A percentile compares a stretch with the other conserved stretches of the same genome.
Evolutionary conservation across 495 filamentous ascomycete genomes (phyloP).

Genomic region (Articulospora tetracladia): DNA sequence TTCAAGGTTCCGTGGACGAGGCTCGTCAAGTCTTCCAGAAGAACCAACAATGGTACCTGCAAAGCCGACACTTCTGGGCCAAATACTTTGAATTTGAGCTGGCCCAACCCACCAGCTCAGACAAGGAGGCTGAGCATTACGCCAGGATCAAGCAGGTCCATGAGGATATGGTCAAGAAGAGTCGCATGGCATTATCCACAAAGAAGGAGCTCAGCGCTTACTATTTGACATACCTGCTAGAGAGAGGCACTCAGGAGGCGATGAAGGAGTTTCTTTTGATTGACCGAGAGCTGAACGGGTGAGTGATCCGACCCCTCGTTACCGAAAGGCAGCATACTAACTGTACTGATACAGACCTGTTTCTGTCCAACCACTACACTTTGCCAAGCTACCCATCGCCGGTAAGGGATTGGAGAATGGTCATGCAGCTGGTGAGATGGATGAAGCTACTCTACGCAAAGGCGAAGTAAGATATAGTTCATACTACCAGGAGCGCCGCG

Average conservation of each 20-base stretch:
- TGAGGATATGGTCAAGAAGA: constrained; percentile 71
- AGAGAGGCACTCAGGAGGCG: constrained; percentile 75
- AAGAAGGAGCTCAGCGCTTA: constrained; percentile 74
- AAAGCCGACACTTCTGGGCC: constrained; percentile 88
- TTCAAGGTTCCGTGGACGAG: constrained; percentile 80
- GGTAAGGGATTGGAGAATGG: constrained; percentile 55
- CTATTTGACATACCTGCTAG: constrained; percentile 83
- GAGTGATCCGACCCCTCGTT: constrained; percentile 27
- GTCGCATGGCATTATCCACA: constrained; percentile 58
- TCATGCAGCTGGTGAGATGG: constrained; percentile 51
- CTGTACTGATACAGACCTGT: constrained; percentile 38
- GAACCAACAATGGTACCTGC: constrained; percentile 80
- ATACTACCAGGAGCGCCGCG: constrained; percentile 60
- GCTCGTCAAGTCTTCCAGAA: constrained; percentile 81
- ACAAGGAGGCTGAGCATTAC: constrained; percentile 61
- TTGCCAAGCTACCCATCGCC: constrained; percentile 1
- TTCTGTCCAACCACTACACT: constrained; percentile 37
- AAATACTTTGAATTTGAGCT: constrained; percentile 89
- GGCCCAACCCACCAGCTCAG: constrained; percentile 71
- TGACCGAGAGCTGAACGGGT: constrained; percentile 86
- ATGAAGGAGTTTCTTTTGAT: constrained; percentile 83
- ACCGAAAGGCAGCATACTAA: constrained; percentile 10
- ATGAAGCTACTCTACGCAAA: constrained; percentile 57
- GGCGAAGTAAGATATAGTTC: constrained; percentile 62
- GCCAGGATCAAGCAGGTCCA: constrained; percentile 77